Conservation (phyloP, 108 stramenopile species). For the Fragilaria radians region DNA sequence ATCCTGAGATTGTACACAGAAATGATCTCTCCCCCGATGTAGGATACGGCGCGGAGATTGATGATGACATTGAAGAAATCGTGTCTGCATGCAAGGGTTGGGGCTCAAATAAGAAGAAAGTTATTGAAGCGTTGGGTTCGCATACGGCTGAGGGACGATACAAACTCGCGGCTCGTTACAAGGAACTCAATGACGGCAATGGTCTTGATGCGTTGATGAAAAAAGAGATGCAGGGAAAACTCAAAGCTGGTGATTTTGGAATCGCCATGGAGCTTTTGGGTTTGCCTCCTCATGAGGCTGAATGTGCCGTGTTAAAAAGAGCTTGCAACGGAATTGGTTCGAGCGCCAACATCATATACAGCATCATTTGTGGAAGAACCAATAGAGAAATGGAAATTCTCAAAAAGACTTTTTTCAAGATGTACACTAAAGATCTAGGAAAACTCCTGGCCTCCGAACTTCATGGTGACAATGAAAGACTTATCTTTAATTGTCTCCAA, state of each 20-base stretch:
- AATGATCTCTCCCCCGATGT: constrained; percentile 44
- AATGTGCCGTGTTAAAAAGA: constrained; percentile 54
- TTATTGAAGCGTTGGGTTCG: constrained; percentile 33
- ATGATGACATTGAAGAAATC: constrained; percentile 36
- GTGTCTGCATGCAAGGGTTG: constrained; percentile 8
- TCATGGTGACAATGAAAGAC: constrained; percentile 47
- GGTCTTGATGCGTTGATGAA: background rate
- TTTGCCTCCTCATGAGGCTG: constrained; percentile 48
- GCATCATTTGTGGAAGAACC: constrained; percentile 50
- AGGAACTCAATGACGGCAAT: constrained; percentile 2
- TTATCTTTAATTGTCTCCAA: constrained; percentile 46
- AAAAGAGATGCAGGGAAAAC: constrained; percentile 5
- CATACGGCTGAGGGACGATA: constrained; percentile 29
- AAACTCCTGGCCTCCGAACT: constrained; percentile 41
- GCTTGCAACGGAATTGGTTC: constrained; percentile 54
- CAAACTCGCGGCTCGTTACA: constrained; percentile 47
- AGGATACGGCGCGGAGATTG: constrained; percentile 30
- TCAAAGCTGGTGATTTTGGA: constrained; percentile 59
- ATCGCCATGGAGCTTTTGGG: constrained; percentile 33
- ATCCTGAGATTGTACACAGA: constrained; percentile 22
- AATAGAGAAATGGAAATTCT: constrained; percentile 55
- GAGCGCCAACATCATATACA: constrained; percentile 42
- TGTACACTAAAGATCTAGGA: constrained; percentile 62
- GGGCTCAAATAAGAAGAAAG: constrained; percentile 31
- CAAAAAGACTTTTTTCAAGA: constrained; percentile 59